Evolutionary conservation across 345 rosid genomes (phyloP).

Genomic region (Syzygium oleosum): DNA sequence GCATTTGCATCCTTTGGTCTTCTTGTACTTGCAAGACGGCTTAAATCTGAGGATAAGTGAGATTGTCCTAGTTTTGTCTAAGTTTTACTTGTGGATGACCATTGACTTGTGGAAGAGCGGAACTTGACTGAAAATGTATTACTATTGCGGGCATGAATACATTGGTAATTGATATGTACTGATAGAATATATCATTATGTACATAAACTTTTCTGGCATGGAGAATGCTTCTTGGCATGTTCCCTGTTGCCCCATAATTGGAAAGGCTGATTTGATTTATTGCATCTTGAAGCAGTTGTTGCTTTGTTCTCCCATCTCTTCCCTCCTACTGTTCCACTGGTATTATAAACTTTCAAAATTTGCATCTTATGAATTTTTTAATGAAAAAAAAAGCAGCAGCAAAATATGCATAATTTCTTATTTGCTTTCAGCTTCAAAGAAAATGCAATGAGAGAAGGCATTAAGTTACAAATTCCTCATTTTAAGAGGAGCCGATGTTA

Average conservation of each 20-base stretch:
- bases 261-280: not conserved
- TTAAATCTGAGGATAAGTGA: slow-evolving; percentile 52
- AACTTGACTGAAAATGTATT: not conserved
- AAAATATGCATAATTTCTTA: not conserved
- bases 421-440: not conserved
- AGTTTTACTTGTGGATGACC: not conserved
- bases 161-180: not conserved
- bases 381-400: not conserved
- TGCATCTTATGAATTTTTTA: not conserved
- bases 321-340: not conserved
- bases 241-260: not conserved
- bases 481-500: not conserved
- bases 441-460: not conserved
- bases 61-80: not conserved
- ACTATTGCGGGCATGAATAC: not conserved
- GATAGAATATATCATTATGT: not conserved
- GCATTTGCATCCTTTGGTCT: slow-evolving; percentile 55
- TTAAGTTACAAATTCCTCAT: not conserved
- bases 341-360: not conserved
- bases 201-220: not conserved
- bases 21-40: slow-evolving; percentile 51
- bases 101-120: not conserved
- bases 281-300: not conserved
- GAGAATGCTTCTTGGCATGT: not conserved
- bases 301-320: not conserved